These are phyloP conservation scores for Colletotrichum filicis DNA, from an alignment of 2,329 filamentous ascomycete species.

Conservation along the genomic window DNA sequence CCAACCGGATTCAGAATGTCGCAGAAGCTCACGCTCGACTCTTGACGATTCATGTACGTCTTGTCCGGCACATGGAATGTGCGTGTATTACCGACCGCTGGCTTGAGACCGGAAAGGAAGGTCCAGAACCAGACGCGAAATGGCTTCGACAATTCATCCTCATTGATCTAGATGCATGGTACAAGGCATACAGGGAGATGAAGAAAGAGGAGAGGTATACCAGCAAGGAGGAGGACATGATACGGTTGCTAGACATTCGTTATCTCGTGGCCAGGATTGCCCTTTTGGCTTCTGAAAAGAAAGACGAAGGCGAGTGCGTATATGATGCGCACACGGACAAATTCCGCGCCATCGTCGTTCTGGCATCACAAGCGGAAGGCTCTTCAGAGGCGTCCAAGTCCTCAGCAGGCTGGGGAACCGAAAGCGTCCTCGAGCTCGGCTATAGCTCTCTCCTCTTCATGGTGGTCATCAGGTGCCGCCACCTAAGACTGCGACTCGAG, in stretches of 20 bases:
- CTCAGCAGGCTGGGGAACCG: background rate
- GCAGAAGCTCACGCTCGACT: constrained; percentile 45
- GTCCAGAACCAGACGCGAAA: background rate
- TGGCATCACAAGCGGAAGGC: background rate
- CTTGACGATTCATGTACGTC: constrained; percentile 40
- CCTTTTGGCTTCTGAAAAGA: background rate
- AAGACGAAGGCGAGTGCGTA: background rate
- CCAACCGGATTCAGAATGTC: constrained; percentile 22
- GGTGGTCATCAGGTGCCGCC: constrained; percentile 9
- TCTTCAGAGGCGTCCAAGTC: background rate
- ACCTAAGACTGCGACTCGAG: background rate
- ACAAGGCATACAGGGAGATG: background rate
- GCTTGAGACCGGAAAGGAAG: background rate
- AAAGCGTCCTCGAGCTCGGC: constrained; percentile 3
- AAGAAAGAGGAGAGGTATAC: background rate
- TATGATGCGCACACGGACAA: constrained; percentile 45
- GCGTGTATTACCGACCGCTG: constrained; percentile 39
- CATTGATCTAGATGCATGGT: constrained; percentile 3
- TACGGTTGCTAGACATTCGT: constrained; percentile 2
- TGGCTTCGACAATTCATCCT: background rate
- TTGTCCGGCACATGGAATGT: constrained; percentile 42
- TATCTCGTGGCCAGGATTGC: background rate
- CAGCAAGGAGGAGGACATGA: background rate
- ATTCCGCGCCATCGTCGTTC: constrained; percentile 37
- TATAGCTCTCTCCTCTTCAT: background rate